Evolutionary conservation across 495 filamentous ascomycete genomes (phyloP).

Genomic region (Niebla homalea): DNA sequence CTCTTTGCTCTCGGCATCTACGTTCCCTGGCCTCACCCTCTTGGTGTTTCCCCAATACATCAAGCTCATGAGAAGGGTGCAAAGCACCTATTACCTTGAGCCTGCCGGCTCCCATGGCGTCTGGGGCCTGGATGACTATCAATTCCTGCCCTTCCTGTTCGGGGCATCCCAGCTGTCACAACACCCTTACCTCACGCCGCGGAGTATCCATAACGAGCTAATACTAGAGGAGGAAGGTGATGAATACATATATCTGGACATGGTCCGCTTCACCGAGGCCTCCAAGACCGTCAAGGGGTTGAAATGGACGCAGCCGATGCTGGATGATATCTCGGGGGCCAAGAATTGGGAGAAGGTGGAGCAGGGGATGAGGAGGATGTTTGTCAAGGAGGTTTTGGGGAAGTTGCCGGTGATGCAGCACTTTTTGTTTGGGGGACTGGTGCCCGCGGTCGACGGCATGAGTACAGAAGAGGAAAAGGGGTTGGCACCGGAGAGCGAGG

Average conservation of each 20-base stretch:
- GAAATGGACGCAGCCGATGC: conserved; percentile 95
- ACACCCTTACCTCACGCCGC: conserved; percentile 76
- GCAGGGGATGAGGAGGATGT: conserved; percentile 91
- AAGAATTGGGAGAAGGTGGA: conserved; percentile 89
- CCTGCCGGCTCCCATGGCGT: conserved; percentile 92
- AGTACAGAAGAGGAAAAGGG: conserved; percentile 36
- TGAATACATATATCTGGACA: conserved; percentile 79
- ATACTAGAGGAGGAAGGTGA: conserved; percentile 72
- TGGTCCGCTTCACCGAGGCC: conserved; percentile 85
- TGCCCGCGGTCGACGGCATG: conserved; percentile 76
- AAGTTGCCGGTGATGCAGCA: conserved; percentile 98
- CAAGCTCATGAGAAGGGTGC: conserved; percentile 66
- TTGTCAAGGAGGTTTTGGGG: conserved; percentile 77
- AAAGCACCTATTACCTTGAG: conserved; percentile 87
- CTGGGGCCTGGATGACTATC: conserved; percentile 95
- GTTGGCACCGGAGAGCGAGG: conserved; percentile 35
- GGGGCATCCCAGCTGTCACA: conserved; percentile 82
- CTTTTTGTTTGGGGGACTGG: conserved; percentile 77
- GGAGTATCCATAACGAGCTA: conserved; percentile 72
- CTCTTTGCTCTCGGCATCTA: conserved; percentile 42
- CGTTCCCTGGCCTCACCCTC: conserved; percentile 62
- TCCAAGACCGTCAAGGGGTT: conserved; percentile 94
- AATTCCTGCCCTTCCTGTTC: conserved; percentile 92
- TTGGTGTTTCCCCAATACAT: conserved; percentile 70
- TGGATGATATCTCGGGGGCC: conserved; percentile 92